Base-by-base conservation (phyloP, 2,329 filamentous ascomycete species). In the Pochonia chlamydosporia region DNA sequence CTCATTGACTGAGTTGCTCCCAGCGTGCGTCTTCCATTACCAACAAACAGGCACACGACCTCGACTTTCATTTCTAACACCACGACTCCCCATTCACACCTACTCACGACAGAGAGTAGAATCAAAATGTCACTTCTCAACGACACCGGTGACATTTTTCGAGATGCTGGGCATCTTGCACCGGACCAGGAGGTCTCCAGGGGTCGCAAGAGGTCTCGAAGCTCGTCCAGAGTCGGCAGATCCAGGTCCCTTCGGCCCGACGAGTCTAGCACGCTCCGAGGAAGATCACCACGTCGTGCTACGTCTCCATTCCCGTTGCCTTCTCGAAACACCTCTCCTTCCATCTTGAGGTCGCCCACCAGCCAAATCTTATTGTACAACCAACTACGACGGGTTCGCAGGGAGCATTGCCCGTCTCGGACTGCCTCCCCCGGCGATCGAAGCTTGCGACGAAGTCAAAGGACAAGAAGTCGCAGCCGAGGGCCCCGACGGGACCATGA, bases 391-490 rank as follows among this genome's bases (percentile, higher is more conserved):
- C 63, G 66, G 25, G 62, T 62, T 28, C 67, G 70, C 35, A 68
- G 73, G 18, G 71, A 71, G 52, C 72, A 73, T 51, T 71, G 68
- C 49, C 68, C 68, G 10, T 71, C 68, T 11, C 60, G 68, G 18
- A 63, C 63, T 16, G 52, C 62, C 2, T 67, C 67, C 5, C 64
- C 65, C 3, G 55, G 62, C 23, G 62, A 59, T n/a, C 58, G 63
- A 52, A 57, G 59, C 24, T 54, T 59, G 36, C 61, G 64, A 20
- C 65, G 65, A 40, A 63, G 64, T n/a, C 64, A 66, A 49, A 57
- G 67, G 44, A 67, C 66, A 11, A 61, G 66, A 45, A 71, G 67
- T 56, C 59, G 63, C 47, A 68, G 67, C 56, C 63, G 67, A 28
- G 61, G 62, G 13, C 56, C 60, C 42, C 61, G 58, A 23, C 43